phyloP scores from a whole-genome alignment of 805 yeast genomes.

The Yarrowia sp. region DNA sequence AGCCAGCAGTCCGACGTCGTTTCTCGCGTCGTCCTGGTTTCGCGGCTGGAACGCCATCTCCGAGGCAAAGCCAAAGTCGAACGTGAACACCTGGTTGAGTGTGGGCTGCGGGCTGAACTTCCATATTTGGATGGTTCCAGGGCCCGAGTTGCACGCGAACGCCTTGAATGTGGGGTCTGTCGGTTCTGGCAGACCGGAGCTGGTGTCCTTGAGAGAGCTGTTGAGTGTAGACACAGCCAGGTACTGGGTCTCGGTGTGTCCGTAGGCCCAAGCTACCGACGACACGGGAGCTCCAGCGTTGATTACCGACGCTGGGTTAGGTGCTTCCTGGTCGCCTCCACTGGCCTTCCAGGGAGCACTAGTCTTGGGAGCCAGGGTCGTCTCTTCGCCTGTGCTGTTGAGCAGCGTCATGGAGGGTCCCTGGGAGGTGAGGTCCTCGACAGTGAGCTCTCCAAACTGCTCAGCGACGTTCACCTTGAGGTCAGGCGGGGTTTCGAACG shows the following conservation, averaged over 20 bases:
- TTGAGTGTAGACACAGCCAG: slow-evolving; percentile 53
- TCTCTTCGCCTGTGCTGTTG: neutral
- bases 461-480: neutral
- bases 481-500: slow-evolving; percentile 10
- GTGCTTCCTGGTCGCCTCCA: slow-evolving; percentile 1
- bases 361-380: neutral
- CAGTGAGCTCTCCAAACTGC: neutral
- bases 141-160: slow-evolving; percentile 28
- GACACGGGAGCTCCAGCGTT: slow-evolving; percentile 55
- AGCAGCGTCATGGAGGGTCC: neutral
- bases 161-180: slow-evolving; percentile 29
- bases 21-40: slow-evolving; percentile 11
- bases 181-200: slow-evolving; percentile 41
- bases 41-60: slow-evolving; percentile 37
- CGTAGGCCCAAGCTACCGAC: slow-evolving; percentile 51
- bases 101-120: neutral
- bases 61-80: slow-evolving; percentile 36
- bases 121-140: slow-evolving; percentile 33
- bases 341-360: neutral
- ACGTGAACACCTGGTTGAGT: slow-evolving; percentile 37
- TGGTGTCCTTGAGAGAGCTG: slow-evolving; percentile 37
- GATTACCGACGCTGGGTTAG: slow-evolving; percentile 44
- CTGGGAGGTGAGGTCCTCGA: neutral
- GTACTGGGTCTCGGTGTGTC: slow-evolving; percentile 39
- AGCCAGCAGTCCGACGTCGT: slow-evolving; percentile 37